These are phyloP conservation scores for Hericium erinaceus DNA, from an alignment of 768 basidiomycete species.

Conservation along the genomic window DNA sequence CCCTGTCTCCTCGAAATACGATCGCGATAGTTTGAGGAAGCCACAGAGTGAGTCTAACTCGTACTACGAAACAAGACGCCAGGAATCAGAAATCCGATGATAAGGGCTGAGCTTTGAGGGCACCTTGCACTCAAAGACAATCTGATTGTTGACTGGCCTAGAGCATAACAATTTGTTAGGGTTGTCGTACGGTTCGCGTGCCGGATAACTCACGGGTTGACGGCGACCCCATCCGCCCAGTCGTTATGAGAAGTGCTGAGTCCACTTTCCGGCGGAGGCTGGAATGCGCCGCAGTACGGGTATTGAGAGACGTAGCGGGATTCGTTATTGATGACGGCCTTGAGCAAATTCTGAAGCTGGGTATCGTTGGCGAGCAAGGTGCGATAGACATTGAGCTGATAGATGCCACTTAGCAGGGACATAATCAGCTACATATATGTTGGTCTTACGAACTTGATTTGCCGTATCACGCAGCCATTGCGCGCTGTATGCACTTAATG, in stretches of 20 bases:
- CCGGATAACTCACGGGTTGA: constrained; percentile 51
- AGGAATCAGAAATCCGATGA: not conserved
- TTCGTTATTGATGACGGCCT: constrained; percentile 78
- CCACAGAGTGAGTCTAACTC: constrained; percentile 74
- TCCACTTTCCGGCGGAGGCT: constrained; percentile 70
- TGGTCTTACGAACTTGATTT: constrained; percentile 45
- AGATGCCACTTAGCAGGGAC: not conserved
- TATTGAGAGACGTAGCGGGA: constrained; percentile 62
- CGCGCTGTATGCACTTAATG: constrained; percentile 34
- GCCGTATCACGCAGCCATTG: constrained; percentile 81
- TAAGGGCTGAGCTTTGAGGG: not conserved
- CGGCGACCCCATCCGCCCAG: constrained; percentile 59
- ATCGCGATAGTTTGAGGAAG: constrained; percentile 68
- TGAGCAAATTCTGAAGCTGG: constrained; percentile 54
- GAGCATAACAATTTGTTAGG: not conserved
- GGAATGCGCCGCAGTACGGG: constrained; percentile 77
- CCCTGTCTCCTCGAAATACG: constrained; percentile 63
- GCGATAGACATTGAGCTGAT: constrained; percentile 63
- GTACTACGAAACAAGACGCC: constrained; percentile 33
- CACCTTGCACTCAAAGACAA: constrained; percentile 80
- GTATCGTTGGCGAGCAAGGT: constrained; percentile 46
- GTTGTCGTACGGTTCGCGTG: not conserved
- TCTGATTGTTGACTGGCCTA: constrained; percentile 59
- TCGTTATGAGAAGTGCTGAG: constrained; percentile 54
- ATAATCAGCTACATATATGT: not conserved